Evolutionary conservation across 2,329 filamentous ascomycete species (phyloP), one percentile per base, ranked within the genome.

Genomic region (Albifimbria verrucaria): DNA sequence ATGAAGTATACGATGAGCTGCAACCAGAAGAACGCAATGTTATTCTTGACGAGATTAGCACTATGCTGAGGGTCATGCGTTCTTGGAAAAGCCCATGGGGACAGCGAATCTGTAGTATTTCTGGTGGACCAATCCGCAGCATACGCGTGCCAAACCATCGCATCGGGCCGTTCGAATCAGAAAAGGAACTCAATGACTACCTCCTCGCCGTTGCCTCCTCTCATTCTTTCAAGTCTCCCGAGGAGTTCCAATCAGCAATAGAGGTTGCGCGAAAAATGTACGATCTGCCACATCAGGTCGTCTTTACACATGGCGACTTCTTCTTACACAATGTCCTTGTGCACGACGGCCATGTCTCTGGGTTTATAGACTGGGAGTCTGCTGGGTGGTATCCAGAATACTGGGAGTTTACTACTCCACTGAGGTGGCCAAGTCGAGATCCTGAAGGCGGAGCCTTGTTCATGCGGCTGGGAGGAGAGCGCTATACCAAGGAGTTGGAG

Each of bases 301-400:
- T 74, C 1, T 76, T 81, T 52, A 77, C 77, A 1, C 78, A 82
- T 21, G 62, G 65, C 3, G 65, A 70, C 25, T 51, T 71, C 0
- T 66, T 62, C 22, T 59, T 58, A 48, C 25, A 63, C 0, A 71
- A 70, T 23, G 52, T 70, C 6, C 18, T 70, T 1, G 57, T 66
- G 1, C 51, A 53, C 0, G 62, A 59, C 7, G 64, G 67, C 17
- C 43, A 63, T 21, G 49, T 69, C 6, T 58, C 63, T 4, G 64
- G 62, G 1, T 63, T 68, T 26, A 39, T 66, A 1, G 59, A 65
- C 36, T 65, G 61, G 63, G 62, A 66, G 52, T 61, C 53, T 3
- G 50, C 59, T 2, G 64, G 56, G 18, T 65, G 57, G 54, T 56
- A 57, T 22, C 63, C 63, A 0, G 52, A 59, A 2, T 65, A 64